A percentile compares a stretch with the other conserved stretches of the same genome.
Conservation (phyloP, 148 eudicot genomes). For the Persicaria maculosa region DNA sequence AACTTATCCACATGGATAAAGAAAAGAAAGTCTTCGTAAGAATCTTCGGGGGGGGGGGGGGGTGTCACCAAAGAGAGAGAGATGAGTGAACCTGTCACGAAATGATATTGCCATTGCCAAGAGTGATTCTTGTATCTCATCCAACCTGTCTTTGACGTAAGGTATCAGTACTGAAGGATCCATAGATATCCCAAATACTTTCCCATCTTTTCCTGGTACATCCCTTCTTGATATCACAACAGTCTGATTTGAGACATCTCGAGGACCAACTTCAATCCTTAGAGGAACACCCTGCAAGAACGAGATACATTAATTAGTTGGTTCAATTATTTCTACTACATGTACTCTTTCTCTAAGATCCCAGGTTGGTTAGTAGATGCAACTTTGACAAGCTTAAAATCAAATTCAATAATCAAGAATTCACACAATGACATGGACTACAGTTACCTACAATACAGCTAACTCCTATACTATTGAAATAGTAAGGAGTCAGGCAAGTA, state of each 20-base stretch:
- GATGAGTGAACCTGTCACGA: slow-evolving; percentile 66
- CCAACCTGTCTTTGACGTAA: slow-evolving; percentile 64
- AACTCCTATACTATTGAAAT: background rate
- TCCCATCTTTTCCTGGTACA: slow-evolving; percentile 94
- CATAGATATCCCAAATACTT: slow-evolving; percentile 94
- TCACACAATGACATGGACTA: background rate
- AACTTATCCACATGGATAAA: background rate
- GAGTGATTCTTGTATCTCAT: slow-evolving; percentile 73
- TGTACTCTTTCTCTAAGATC: background rate
- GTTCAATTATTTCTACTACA: background rate
- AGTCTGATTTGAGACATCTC: slow-evolving; percentile 77
- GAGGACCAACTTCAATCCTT: slow-evolving; percentile 95
- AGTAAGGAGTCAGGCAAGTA: background rate
- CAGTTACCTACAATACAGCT: background rate
- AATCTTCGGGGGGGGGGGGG: background rate
- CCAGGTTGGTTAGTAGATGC: background rate
- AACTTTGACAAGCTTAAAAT: background rate
- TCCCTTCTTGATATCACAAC: slow-evolving; percentile 95
- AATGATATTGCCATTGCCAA: slow-evolving; percentile 58
- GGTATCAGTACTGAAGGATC: slow-evolving; percentile 56
- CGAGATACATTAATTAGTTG: background rate
- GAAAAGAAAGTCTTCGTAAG: background rate
- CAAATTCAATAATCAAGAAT: background rate
- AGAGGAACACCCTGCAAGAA: slow-evolving; percentile 75
- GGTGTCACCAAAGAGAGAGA: background rate